A percentile compares a stretch with the other conserved stretches of the same genome.
phyloP scores from a whole-genome alignment of 2,329 filamentous ascomycete genomes.

The Claviceps sp. region DNA sequence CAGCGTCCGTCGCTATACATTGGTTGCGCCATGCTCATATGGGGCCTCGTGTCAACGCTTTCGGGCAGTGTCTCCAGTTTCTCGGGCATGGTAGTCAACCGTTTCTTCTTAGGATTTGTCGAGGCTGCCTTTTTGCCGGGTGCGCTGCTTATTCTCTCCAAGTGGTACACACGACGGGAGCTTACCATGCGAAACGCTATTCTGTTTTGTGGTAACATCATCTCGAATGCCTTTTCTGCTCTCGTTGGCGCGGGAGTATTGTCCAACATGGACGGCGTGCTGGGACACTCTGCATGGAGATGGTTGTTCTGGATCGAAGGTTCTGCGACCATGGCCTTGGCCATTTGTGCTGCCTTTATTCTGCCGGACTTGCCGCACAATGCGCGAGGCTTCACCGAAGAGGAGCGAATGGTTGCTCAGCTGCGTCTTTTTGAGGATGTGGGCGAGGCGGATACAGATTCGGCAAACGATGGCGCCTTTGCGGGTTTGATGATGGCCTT shows the following conservation, averaged over 20 bases:
- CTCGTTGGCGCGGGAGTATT: constrained; percentile 46
- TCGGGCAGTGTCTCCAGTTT: constrained; percentile 40
- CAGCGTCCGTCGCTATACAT: constrained; percentile 39
- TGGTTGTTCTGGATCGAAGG: constrained; percentile 52
- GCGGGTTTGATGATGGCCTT: constrained; percentile 44
- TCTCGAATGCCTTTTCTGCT: constrained; percentile 46
- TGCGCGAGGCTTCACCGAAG: constrained; percentile 42
- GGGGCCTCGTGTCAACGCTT: constrained; percentile 46
- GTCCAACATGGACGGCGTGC: constrained; percentile 41
- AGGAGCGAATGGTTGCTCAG: constrained; percentile 43
- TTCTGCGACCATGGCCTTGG: constrained; percentile 34
- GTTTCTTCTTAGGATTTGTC: constrained; percentile 48
- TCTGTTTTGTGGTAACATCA: constrained; percentile 45
- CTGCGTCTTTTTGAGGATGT: constrained; percentile 44
- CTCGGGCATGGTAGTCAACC: constrained; percentile 37
- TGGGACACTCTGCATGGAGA: constrained; percentile 43
- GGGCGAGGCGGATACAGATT: constrained; percentile 40
- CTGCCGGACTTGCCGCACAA: constrained; percentile 43
- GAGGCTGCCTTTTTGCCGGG: constrained; percentile 54
- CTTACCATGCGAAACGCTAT: constrained; percentile 41
- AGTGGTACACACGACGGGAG: constrained; percentile 53
- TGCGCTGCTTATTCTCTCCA: constrained; percentile 47
- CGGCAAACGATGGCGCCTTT: constrained; percentile 33
- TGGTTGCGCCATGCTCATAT: constrained; percentile 38
- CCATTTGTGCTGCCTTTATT: constrained; percentile 32